Percentiles rank a stretch among this genome's conserved stretches.
These are phyloP conservation scores for Roridomyces roridus DNA, from an alignment of 768 basidiomycete genomes.

Conservation along the genomic window DNA sequence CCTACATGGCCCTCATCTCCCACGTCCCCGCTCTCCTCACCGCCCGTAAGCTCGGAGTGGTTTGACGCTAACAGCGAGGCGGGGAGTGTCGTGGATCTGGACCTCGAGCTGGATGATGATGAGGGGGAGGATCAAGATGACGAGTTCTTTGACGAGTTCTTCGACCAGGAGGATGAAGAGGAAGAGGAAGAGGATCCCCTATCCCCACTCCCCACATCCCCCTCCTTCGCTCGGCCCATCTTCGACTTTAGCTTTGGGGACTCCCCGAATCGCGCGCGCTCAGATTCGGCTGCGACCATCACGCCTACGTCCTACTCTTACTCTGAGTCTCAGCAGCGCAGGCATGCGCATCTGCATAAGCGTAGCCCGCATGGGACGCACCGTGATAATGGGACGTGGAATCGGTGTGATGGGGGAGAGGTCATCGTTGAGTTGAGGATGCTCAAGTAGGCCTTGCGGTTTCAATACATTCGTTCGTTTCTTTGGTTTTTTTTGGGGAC, in stretches of 20 bases:
- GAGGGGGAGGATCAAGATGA: too few relatives aligned
- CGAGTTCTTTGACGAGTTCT: too few relatives aligned
- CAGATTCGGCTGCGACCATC: constrained; percentile 15
- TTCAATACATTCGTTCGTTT: not conserved
- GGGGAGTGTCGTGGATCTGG: too few relatives aligned
- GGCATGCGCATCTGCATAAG: too few relatives aligned
- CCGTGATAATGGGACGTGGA: constrained; percentile 13
- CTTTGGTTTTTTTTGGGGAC: not conserved
- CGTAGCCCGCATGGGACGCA: too few relatives aligned
- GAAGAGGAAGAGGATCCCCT: not conserved
- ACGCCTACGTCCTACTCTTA: not conserved
- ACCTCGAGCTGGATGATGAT: too few relatives aligned
- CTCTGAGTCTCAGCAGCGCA: too few relatives aligned
- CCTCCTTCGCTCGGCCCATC: not conserved
- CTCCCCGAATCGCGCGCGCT: constrained; percentile 3
- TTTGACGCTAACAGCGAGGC: constrained; percentile 12
- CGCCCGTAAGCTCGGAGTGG: constrained; percentile 17
- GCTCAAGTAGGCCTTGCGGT: not conserved
- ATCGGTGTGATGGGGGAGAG: constrained; percentile 16
- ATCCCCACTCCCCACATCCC: not conserved
- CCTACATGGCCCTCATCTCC: not conserved
- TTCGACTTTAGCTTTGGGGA: too few relatives aligned
- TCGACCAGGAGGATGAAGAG: too few relatives aligned
- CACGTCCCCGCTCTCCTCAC: not conserved
- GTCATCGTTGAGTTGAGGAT: constrained; percentile 21